Percentiles rank a stretch among this genome's conserved stretches.
phyloP scores from a whole-genome alignment of 2,329 filamentous ascomycete species.

The Pseudogymnoascus sp. region DNA sequence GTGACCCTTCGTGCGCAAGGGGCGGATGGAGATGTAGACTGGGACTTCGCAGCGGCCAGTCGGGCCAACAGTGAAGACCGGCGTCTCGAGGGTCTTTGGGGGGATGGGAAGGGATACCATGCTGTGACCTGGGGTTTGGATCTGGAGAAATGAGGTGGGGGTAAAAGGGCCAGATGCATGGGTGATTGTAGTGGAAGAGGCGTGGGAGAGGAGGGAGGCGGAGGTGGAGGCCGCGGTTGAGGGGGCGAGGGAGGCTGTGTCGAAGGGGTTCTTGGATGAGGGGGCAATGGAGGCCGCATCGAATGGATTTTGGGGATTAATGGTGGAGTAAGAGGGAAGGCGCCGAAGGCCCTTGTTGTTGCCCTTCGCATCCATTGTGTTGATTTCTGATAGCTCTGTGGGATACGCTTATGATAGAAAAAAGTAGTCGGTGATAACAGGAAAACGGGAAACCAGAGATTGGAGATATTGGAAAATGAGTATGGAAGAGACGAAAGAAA shows the following conservation, averaged over 20 bases:
- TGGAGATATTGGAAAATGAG: neutral
- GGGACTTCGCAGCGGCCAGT: conserved; percentile 29
- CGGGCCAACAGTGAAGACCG: conserved; percentile 36
- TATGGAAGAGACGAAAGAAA: neutral
- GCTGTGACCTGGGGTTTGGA: conserved; percentile 40
- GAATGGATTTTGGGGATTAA: neutral
- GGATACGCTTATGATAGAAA: neutral
- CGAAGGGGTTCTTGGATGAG: neutral
- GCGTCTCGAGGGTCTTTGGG: conserved; percentile 34
- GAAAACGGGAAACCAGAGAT: neutral
- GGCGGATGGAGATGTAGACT: conserved; percentile 45
- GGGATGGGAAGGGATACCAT: conserved; percentile 37
- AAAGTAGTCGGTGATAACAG: neutral
- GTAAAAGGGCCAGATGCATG: conserved; percentile 28
- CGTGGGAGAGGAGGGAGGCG: neutral
- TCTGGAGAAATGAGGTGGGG: conserved; percentile 40
- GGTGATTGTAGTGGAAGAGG: conserved; percentile 10
- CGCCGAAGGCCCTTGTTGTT: neutral
- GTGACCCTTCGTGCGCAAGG: conserved; percentile 38
- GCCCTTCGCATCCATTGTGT: neutral
- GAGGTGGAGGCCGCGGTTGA: neutral
- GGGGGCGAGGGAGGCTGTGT: neutral
- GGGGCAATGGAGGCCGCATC: neutral
- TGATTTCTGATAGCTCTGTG: neutral
- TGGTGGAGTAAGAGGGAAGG: neutral